phyloP scores from a whole-genome alignment of 164 flowering plant genomes.

The Litsea cubeba region DNA sequence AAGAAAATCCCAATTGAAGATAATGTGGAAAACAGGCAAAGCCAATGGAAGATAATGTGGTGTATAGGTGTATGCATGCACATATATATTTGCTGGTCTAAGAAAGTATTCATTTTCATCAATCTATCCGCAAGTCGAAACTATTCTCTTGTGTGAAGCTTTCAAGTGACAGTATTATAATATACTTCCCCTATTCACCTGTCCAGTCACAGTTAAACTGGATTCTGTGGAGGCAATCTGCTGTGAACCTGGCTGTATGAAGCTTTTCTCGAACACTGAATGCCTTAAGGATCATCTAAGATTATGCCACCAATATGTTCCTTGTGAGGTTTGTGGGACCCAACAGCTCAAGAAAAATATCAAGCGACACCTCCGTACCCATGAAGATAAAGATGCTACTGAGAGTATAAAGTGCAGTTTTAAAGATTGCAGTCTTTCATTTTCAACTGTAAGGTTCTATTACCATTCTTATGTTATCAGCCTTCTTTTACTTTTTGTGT shows the following conservation, averaged over 20 bases:
- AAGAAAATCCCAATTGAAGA: too few relatives aligned
- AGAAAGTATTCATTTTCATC: background rate
- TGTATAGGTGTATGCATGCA: background rate
- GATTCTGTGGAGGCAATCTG: slow-evolving; percentile 68
- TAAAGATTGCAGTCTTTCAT: slow-evolving; percentile 48
- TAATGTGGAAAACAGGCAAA: too few relatives aligned
- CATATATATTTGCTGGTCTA: background rate
- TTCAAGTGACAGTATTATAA: background rate
- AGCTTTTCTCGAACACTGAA: slow-evolving; percentile 52
- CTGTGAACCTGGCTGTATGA: slow-evolving; percentile 72
- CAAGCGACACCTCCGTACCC: slow-evolving; percentile 46
- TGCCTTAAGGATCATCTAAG: slow-evolving; percentile 64
- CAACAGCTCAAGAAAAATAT: slow-evolving; percentile 77
- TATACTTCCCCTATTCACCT: background rate
- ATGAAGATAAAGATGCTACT: slow-evolving; percentile 27
- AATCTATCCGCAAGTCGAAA: background rate
- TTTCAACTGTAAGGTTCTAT: slow-evolving; percentile 53
- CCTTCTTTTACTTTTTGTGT: background rate
- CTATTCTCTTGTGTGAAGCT: background rate
- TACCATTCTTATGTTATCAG: background rate
- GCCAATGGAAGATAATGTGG: background rate
- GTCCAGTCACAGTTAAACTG: slow-evolving; percentile 52
- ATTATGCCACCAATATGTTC: slow-evolving; percentile 51
- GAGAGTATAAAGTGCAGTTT: slow-evolving; percentile 48
- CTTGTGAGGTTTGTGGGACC: slow-evolving; percentile 68